Evolutionary conservation across 2,329 filamentous ascomycete genomes (phyloP), one percentile per base, ranked within the genome.

Genomic region (Cladosporium austrohemisphaericum): DNA sequence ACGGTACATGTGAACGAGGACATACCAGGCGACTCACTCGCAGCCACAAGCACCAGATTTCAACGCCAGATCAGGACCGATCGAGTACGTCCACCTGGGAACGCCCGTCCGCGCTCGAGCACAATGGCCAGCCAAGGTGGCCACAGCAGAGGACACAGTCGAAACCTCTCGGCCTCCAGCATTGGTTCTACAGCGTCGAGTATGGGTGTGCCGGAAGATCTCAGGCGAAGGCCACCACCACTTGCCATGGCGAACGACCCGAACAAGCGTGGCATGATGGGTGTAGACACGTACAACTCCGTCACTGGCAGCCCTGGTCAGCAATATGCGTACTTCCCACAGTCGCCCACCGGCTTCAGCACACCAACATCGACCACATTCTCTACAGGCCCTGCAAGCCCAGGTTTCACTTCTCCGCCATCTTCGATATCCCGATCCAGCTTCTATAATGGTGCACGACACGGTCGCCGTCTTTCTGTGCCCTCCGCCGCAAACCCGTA

Each of bases 1-100:
- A 97, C 93, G 0, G 93, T 98, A 1, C 93, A 98, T 66, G 87
- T 95, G 51, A 96, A 97, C 66, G 93, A 97, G 67, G 90, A 96
- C 50, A 98, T 98, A 26, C 93, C 93, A 3, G 83, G 84, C 32
- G 90, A 96, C 66, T 97, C 93, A 1, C 79, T 97, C 16, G 93
- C 93, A 13, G 93, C 92, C 3, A 93, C 88, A 1, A 90, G 91
- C 19, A 95, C 91, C 7, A 79, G 92, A 31, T 96, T 95, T 60
- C 92, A 96, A 62, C 80, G 92, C 54, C 91, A 96, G 68, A 89
- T 95, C 52, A 81, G 92, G 46, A 94, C 88, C 0, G 91, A 96
- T 57, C 78, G 89, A 52, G 86, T 92, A 26, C 80, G 88, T 47
- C 85, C 86, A 41, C 79, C 85, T 2, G 37, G 37, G 8, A 49